Conservation (phyloP, 2,329 filamentous ascomycete genomes). For the Colletotrichum noveboracense region DNA sequence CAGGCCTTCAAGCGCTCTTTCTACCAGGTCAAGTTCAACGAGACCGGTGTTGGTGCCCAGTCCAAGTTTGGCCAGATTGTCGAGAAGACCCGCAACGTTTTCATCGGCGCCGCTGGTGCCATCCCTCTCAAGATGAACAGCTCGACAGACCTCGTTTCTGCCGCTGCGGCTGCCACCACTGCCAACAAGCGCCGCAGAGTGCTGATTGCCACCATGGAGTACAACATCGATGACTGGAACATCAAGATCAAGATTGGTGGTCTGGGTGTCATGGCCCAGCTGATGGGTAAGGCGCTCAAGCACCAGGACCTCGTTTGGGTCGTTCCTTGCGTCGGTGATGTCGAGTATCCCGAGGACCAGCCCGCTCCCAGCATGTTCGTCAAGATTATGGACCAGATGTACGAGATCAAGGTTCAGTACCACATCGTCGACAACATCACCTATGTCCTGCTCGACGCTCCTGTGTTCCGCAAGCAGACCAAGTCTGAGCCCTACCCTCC, state of each 20-base stretch:
- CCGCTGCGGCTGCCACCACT: constrained; percentile 24
- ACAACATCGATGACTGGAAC: constrained; percentile 72
- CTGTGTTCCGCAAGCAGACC: constrained; percentile 69
- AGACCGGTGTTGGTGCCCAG: constrained; percentile 36
- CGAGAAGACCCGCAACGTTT: constrained; percentile 27
- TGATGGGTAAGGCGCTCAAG: constrained; percentile 70
- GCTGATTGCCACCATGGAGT: constrained; percentile 76
- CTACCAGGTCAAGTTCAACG: constrained; percentile 45
- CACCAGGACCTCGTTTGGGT: constrained; percentile 72
- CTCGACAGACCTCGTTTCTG: constrained; percentile 24
- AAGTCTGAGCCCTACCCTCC: constrained; percentile 68
- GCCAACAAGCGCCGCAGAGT: constrained; percentile 53
- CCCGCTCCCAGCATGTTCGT: constrained; percentile 66
- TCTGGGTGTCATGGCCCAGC: constrained; percentile 72
- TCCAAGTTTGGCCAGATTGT: constrained; percentile 58
- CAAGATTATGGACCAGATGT: constrained; percentile 63
- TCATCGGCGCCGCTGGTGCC: constrained; percentile 30
- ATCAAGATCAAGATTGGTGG: constrained; percentile 77
- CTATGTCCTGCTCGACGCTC: constrained; percentile 70
- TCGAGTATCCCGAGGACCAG: constrained; percentile 67
- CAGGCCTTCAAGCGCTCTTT: constrained; percentile 63
- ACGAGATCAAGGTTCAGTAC: constrained; percentile 68
- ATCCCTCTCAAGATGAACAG: constrained; percentile 26
- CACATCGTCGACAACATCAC: constrained; percentile 70
- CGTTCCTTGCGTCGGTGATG: constrained; percentile 64